Conservation (phyloP, 2,329 filamentous ascomycete species). For the Ceratocystis diversiconidia region DNA sequence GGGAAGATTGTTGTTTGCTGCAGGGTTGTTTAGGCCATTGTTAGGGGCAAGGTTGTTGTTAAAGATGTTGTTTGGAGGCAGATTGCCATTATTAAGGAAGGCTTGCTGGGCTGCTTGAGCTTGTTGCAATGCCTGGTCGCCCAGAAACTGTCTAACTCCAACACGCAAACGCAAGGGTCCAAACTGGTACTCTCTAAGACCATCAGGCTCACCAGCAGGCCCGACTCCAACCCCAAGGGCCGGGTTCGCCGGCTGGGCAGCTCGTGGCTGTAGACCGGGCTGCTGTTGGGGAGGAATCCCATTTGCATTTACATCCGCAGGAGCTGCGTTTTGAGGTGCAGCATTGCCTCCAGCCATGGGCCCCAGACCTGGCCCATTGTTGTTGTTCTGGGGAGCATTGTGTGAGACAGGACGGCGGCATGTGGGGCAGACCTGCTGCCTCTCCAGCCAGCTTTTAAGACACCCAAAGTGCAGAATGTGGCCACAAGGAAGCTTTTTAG, state of each 20-base stretch:
- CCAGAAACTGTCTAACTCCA: slow-evolving; percentile 26
- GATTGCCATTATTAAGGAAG: slow-evolving; percentile 11
- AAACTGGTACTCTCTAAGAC: slow-evolving; percentile 15
- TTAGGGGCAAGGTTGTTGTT: slow-evolving; percentile 7
- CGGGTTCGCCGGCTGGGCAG: slow-evolving; percentile 4
- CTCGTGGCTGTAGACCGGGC: slow-evolving; percentile 6
- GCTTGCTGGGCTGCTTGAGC: slow-evolving; percentile 17
- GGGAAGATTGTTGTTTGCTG: neutral
- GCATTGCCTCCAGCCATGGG: slow-evolving; percentile 13
- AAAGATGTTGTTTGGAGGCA: slow-evolving; percentile 10
- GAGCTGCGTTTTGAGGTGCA: slow-evolving; percentile 21
- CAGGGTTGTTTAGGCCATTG: slow-evolving; percentile 3
- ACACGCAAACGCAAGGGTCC: slow-evolving; percentile 12
- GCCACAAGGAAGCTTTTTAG: slow-evolving; percentile 92
- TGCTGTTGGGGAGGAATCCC: slow-evolving; percentile 20
- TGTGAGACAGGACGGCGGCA: slow-evolving; percentile 70
- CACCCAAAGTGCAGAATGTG: slow-evolving; percentile 92
- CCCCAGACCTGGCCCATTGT: slow-evolving; percentile 22
- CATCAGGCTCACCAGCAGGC: slow-evolving; percentile 6
- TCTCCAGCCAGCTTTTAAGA: slow-evolving; percentile 89
- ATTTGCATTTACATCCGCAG: slow-evolving; percentile 21
- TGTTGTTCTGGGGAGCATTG: slow-evolving; percentile 25
- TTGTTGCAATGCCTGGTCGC: slow-evolving; percentile 16
- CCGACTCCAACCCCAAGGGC: neutral
- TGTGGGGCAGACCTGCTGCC: slow-evolving; percentile 93